Percentiles rank a stretch among this genome's conserved stretches.
Conservation (phyloP, 1,284 basidiomycete genomes). For the Ganoderma boninense region DNA sequence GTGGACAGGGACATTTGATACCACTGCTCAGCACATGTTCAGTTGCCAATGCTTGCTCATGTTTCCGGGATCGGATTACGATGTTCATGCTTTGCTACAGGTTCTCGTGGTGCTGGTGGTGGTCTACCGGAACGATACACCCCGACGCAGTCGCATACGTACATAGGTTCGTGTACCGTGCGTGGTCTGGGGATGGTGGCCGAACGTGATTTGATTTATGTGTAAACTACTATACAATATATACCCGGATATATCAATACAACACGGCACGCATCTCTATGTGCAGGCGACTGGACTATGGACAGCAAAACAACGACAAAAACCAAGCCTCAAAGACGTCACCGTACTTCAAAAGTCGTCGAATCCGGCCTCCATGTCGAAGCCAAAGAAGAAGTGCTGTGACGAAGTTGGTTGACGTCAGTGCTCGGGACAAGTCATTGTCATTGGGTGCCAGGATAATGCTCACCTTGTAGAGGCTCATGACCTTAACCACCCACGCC, state of each 20-base stretch:
- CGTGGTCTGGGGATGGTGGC: not conserved
- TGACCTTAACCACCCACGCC: constrained; percentile 89
- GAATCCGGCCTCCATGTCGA: constrained; percentile 32
- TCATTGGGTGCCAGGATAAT: not conserved
- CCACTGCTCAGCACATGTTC: not conserved
- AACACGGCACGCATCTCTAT: constrained; percentile 7
- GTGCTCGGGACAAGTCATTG: not conserved
- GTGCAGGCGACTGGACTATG: not conserved
- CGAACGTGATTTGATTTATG: constrained; percentile 4
- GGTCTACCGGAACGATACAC: not conserved
- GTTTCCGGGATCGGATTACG: not conserved
- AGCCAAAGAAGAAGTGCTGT: constrained; percentile 31
- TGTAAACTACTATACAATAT: constrained; percentile 26
- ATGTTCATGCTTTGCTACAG: not conserved
- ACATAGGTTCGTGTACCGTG: not conserved
- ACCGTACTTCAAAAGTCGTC: constrained; percentile 20
- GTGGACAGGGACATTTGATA: not conserved
- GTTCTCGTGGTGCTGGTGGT: not conserved
- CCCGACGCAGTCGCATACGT: not conserved
- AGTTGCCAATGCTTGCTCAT: not conserved
- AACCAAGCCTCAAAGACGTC: not conserved
- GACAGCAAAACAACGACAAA: not conserved
- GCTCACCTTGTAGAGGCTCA: constrained; percentile 80
- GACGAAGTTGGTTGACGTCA: not conserved
- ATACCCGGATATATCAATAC: constrained; percentile 28